Percentiles rank a stretch among this genome's conserved stretches.
phyloP scores from a whole-genome alignment of 2,329 filamentous ascomycete species.

The Chaetomium sp. region DNA sequence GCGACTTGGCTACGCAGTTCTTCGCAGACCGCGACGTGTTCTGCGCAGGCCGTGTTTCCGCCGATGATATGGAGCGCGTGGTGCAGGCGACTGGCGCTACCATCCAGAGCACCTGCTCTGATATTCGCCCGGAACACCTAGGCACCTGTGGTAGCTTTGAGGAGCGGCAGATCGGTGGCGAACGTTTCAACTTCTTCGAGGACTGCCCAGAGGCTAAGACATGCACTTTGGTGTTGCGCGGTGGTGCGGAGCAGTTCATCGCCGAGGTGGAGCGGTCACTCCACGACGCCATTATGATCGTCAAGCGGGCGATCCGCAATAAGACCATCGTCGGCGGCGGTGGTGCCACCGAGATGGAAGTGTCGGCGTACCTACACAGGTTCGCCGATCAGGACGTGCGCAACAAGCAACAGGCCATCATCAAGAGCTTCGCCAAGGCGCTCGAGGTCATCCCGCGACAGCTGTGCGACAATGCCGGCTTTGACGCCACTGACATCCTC shows the following conservation, averaged over 20 bases:
- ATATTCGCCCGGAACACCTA: conserved; percentile 82
- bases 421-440: conserved; percentile 96
- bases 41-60: conserved; percentile 87
- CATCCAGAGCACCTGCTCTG: conserved; percentile 91
- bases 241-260: conserved; percentile 97
- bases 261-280: conserved; percentile 96
- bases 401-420: conserved; percentile 93
- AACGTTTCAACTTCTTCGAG: conserved; percentile 98
- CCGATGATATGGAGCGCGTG: conserved; percentile 92
- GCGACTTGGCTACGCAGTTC: conserved; percentile 94
- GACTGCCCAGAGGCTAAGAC: conserved; percentile 94
- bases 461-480: conserved; percentile 96
- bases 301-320: conserved; percentile 96
- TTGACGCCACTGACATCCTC: conserved; percentile 95
- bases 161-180: conserved; percentile 92
- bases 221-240: conserved; percentile 89
- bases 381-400: conserved; percentile 89
- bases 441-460: conserved; percentile 95
- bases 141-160: conserved; percentile 88
- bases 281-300: conserved; percentile 99
- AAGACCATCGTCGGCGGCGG: conserved; percentile 90
- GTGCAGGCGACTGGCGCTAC: conserved; percentile 90
- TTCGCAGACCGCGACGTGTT: conserved; percentile 98
- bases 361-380: conserved; percentile 86
- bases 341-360: conserved; percentile 92